phyloP scores from a whole-genome alignment of 768 basidiomycete species.

The Suillus alpinus region DNA sequence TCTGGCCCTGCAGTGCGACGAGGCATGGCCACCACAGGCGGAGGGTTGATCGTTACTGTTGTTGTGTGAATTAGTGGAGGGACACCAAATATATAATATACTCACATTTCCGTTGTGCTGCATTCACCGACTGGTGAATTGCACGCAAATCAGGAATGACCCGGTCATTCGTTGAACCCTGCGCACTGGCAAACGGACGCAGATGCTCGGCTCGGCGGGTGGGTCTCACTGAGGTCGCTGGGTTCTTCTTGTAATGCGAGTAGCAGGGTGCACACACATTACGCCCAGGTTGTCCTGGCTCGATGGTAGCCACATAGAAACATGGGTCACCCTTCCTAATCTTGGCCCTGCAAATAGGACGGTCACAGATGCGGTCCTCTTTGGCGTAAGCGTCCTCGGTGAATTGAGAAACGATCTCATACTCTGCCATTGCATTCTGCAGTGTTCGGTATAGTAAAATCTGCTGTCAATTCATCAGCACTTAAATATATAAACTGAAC shows the following conservation, averaged over 20 bases:
- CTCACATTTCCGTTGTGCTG: not conserved
- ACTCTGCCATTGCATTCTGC: not conserved
- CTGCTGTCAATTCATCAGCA: not conserved
- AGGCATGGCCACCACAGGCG: not conserved
- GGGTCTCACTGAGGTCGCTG: not conserved
- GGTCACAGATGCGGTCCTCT: not conserved
- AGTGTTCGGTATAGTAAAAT: too few relatives aligned
- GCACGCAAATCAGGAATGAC: not conserved
- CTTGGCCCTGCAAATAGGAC: not conserved
- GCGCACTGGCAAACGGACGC: not conserved
- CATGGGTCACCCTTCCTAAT: slow-evolving; percentile 2
- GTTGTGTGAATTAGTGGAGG: not conserved
- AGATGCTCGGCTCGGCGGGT: not conserved
- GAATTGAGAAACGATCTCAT: not conserved
- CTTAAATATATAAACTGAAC: not conserved
- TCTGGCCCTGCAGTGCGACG: not conserved
- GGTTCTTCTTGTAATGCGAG: not conserved
- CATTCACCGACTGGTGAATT: slow-evolving; percentile 4
- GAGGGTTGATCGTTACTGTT: slow-evolving; percentile 2
- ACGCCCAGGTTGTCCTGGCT: not conserved
- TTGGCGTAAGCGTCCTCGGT: slow-evolving; percentile 3
- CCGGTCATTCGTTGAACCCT: not conserved
- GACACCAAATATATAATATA: not conserved
- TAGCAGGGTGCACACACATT: not conserved
- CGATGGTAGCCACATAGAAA: slow-evolving; percentile 1